Conservation (phyloP, 192 early-diverging fungal species). For the Gamsiella multidivaricata region DNA sequence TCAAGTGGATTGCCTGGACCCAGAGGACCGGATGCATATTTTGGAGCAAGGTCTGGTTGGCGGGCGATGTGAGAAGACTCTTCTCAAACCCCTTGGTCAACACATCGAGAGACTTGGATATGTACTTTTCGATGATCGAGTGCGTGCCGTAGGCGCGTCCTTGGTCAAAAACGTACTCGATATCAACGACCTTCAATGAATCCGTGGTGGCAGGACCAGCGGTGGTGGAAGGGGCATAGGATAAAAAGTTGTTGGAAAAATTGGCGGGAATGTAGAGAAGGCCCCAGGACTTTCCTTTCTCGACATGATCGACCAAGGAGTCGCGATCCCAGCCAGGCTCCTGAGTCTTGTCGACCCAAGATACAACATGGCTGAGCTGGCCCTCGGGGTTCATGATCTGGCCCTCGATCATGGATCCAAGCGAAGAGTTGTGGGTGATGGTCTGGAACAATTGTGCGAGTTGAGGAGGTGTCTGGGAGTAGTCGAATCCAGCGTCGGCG, state of each 20-base stretch:
- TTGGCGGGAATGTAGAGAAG: slow-evolving; percentile 45
- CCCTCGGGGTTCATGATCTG: slow-evolving; percentile 47
- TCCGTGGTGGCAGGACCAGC: slow-evolving; percentile 33
- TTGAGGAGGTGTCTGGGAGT: slow-evolving; percentile 33
- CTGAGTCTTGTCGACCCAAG: slow-evolving; percentile 37
- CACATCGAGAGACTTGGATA: slow-evolving; percentile 28
- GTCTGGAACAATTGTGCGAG: slow-evolving; percentile 33
- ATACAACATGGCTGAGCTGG: slow-evolving; percentile 35
- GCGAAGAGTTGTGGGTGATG: slow-evolving; percentile 30
- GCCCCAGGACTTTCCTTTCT: slow-evolving; percentile 36
- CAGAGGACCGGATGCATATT: slow-evolving; percentile 38
- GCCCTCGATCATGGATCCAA: slow-evolving; percentile 23
- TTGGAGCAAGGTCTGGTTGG: slow-evolving; percentile 48
- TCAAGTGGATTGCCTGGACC: slow-evolving; percentile 33
- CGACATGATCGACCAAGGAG: slow-evolving; percentile 26
- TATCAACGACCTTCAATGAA: slow-evolving; percentile 22
- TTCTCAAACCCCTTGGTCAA: slow-evolving; percentile 28
- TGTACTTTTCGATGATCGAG: slow-evolving; percentile 48
- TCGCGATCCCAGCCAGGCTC: slow-evolving; percentile 36
- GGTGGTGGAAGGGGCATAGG: slow-evolving; percentile 29
- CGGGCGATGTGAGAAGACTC: slow-evolving; percentile 32
- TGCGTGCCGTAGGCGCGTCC: slow-evolving; percentile 45
- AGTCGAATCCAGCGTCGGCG: slow-evolving; percentile 47
- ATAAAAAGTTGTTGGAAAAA: slow-evolving; percentile 52
- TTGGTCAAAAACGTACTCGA: slow-evolving; percentile 51